A percentile compares a stretch with the other conserved stretches of the same genome.
These are phyloP conservation scores for Dioscorea dumetorum DNA, from an alignment of 106 monocot genomes.

Conservation along the genomic window DNA sequence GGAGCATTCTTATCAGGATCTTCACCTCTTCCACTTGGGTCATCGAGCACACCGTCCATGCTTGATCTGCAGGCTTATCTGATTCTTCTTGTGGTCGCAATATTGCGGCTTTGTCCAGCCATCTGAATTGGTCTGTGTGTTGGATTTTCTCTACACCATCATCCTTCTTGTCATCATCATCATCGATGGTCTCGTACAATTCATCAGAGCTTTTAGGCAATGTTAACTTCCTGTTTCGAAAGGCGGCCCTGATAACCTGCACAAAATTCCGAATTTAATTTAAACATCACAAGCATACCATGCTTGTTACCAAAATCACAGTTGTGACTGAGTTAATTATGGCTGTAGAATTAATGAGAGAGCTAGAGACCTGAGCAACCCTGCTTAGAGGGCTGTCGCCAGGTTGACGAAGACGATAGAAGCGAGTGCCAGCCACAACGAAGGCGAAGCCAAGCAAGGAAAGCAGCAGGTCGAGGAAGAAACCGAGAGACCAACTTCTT, in stretches of 20 bases:
- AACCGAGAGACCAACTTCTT: neutral
- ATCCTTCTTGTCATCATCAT: neutral
- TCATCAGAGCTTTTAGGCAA: neutral
- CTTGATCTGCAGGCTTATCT: neutral
- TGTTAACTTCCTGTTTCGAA: neutral
- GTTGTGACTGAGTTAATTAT: too few species aligned
- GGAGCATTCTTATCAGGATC: slow-evolving; percentile 38
- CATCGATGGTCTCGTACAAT: neutral
- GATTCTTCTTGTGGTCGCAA: neutral
- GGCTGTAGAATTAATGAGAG: too few species aligned
- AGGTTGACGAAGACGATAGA: slow-evolving; percentile 1
- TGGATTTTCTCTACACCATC: neutral
- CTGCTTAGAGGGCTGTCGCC: neutral
- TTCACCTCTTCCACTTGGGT: slow-evolving; percentile 45
- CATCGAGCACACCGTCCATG: slow-evolving; percentile 19
- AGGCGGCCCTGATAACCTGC: neutral
- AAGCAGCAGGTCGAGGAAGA: slow-evolving; percentile 1
- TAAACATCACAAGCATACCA: too few species aligned
- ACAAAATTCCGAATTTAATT: too few species aligned
- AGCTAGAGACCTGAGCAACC: neutral
- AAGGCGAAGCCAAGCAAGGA: neutral
- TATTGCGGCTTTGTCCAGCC: neutral
- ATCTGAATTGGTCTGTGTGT: neutral
- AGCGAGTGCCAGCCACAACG: neutral
- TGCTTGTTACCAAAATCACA: too few species aligned